These are phyloP conservation scores for Cercospora berteroae DNA, from an alignment of 2,329 filamentous ascomycete species.

Conservation along the genomic window DNA sequence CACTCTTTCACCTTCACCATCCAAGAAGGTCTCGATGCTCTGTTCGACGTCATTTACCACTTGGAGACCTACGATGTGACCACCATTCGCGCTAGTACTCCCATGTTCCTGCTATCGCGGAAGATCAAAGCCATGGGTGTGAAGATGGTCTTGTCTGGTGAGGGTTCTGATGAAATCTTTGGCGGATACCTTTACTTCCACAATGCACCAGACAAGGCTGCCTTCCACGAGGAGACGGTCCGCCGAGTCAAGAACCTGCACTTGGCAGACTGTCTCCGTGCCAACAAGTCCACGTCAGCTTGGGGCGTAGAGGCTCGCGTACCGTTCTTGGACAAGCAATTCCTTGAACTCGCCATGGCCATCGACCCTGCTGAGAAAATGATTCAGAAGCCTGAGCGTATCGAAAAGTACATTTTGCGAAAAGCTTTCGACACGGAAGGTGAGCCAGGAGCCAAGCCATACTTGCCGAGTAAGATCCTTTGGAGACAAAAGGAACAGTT, in stretches of 20 bases:
- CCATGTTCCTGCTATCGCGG: slow-evolving; percentile 95
- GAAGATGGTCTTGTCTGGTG: slow-evolving; percentile 98
- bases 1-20: slow-evolving; percentile 98
- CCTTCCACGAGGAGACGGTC: slow-evolving; percentile 95
- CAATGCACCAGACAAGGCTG: slow-evolving; percentile 81
- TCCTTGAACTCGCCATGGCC: slow-evolving; percentile 89
- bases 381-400: slow-evolving; percentile 69
- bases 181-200: slow-evolving; percentile 99
- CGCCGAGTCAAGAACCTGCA: slow-evolving; percentile 95
- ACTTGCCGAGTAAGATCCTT: slow-evolving; percentile 93
- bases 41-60: slow-evolving; percentile 97
- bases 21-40: slow-evolving; percentile 92
- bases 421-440: slow-evolving; percentile 89
- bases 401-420: slow-evolving; percentile 97
- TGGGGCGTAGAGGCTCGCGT: slow-evolving; percentile 98
- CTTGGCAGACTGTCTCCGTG: slow-evolving; percentile 89
- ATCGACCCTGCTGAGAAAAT: slow-evolving; percentile 94
- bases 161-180: slow-evolving; percentile 97
- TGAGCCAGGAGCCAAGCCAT: slow-evolving; percentile 74
- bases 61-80: slow-evolving; percentile 98
- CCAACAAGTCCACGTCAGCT: slow-evolving; percentile 98
- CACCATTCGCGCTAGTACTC: slow-evolving; percentile 95
- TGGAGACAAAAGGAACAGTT: slow-evolving; percentile 99
- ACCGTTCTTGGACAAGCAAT: slow-evolving; percentile 95
- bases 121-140: slow-evolving; percentile 99